Base-by-base conservation (phyloP, 225 moss, liverwort and hornwort genomes). In the Rhytidiadelphus loreus region DNA sequence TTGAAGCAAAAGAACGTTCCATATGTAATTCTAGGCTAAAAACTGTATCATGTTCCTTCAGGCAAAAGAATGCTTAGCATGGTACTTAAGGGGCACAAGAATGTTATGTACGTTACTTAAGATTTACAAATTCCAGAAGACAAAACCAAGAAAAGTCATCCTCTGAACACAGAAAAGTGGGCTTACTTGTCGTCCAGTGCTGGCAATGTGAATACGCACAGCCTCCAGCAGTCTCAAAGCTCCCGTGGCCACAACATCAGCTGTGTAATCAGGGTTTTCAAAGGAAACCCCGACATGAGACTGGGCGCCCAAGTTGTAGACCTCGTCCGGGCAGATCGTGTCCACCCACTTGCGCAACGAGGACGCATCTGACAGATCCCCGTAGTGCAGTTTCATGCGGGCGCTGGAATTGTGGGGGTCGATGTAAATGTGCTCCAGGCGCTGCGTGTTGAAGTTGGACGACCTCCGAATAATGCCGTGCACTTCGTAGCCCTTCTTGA, bases 361-460 rank as follows among this genome's bases (percentile, higher is more conserved):
- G 19, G 98, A 96, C 43, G 98, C 95, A 72, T 98, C 98, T 16
- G 96, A 93, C 15, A 98, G 95, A 88, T 98, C 98, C 7, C 98
- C 98, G 77, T 98, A 98, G 73, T 96, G 98, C 77, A 98, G 83
- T 86, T 96, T 96, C 98, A 96, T 98, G 24, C 94, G 96, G 6
- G 98, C 96, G 48, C 93, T 94, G 24, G 96, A 95, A 20, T 95
- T 96, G 86, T 98, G 98, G 2, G 98, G 98, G 57, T 98, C 98
- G 28, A 98, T 92, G 93, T 98, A 98, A 82, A 98, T 94, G 88
- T 98, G 98, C 91, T 98, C 98, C 82, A 98, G 88, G 32, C 98
- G 96, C 95, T 98, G 98, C n/a, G 98, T 97, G 87, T 97, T 97
- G 90, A 97, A 97, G 82, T 96, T 97, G 80, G 97, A 97, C 11